phyloP scores from a whole-genome alignment of 495 filamentous ascomycete species.

The Pseudevernia furfuracea region DNA sequence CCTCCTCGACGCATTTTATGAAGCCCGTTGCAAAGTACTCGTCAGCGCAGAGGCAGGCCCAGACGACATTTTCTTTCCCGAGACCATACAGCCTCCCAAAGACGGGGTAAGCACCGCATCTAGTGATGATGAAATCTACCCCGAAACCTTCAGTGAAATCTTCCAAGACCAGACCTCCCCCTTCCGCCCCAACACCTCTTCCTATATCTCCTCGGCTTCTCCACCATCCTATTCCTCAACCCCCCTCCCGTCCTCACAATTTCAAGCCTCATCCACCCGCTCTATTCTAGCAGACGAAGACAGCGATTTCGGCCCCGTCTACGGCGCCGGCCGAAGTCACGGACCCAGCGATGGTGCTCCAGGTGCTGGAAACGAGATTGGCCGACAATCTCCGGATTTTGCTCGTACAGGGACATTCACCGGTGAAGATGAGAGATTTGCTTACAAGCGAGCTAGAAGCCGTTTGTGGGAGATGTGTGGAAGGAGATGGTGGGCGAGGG shows the following conservation, averaged over 20 bases:
- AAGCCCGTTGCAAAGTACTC: conserved; percentile 57
- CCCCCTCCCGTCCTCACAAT: conserved; percentile 25
- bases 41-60: conserved; percentile 50
- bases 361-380: conserved; percentile 26
- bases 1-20: conserved; percentile 62
- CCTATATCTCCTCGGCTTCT: conserved; percentile 35
- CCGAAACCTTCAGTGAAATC: conserved; percentile 61
- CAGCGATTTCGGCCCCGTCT: conserved; percentile 30
- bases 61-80: conserved; percentile 64
- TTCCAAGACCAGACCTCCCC: conserved; percentile 62
- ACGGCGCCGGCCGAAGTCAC: conserved; percentile 24
- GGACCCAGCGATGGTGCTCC: conserved; percentile 23
- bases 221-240: conserved; percentile 27
- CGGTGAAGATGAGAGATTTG: conserved; percentile 66
- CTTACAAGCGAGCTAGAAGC: conserved; percentile 58
- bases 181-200: conserved; percentile 64
- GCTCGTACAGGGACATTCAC: conserved; percentile 50
- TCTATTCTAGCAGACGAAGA: conserved; percentile 32
- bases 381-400: conserved; percentile 35
- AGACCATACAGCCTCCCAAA: conserved; percentile 23
- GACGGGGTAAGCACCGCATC: conserved; percentile 9
- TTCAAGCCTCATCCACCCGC: conserved; percentile 18
- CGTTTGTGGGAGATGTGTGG: conserved; percentile 63
- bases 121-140: conserved; percentile 46
- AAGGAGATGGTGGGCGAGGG: conserved; percentile 51